Evolutionary conservation across 495 filamentous ascomycete species (phyloP).

Genomic region (Staphylotrichum longicolle): DNA sequence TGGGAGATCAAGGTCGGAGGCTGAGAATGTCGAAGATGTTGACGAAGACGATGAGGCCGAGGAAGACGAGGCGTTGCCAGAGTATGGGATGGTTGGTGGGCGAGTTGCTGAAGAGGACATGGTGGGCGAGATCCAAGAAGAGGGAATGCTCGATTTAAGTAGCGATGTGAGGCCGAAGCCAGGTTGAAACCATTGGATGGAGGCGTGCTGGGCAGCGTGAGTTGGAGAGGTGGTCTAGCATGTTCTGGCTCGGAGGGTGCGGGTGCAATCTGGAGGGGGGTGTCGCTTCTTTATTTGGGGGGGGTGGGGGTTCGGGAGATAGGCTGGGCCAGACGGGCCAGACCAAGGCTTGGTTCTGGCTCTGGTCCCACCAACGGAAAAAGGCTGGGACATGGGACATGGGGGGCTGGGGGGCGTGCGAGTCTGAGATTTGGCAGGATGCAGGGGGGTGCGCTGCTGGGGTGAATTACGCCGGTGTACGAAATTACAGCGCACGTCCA

Average conservation of each 20-base stretch:
- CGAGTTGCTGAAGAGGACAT: slow-evolving; percentile 34
- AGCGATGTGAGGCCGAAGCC: slow-evolving; percentile 12
- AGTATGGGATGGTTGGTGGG: slow-evolving; percentile 39
- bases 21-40: slow-evolving; percentile 27
- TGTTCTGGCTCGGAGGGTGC: slow-evolving; percentile 8
- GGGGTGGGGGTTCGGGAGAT: slow-evolving; percentile 9
- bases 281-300: slow-evolving; percentile 14
- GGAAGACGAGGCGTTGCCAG: slow-evolving; percentile 37
- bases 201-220: neutral
- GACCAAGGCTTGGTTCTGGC: slow-evolving; percentile 24
- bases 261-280: slow-evolving; percentile 6
- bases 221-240: neutral
- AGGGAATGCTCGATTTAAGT: slow-evolving; percentile 9
- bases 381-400: slow-evolving; percentile 14
- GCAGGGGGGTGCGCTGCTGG: neutral
- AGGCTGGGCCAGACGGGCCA: slow-evolving; percentile 22
- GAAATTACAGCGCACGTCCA: neutral
- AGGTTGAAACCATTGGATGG: slow-evolving; percentile 15
- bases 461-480: neutral
- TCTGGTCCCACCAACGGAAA: slow-evolving; percentile 15
- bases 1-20: slow-evolving; percentile 42
- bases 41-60: slow-evolving; percentile 26
- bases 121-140: slow-evolving; percentile 11
- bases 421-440: slow-evolving; percentile 14
- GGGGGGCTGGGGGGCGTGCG: neutral